phyloP scores from a whole-genome alignment of 169 alveolate genomes.

The Babesia caballi region DNA sequence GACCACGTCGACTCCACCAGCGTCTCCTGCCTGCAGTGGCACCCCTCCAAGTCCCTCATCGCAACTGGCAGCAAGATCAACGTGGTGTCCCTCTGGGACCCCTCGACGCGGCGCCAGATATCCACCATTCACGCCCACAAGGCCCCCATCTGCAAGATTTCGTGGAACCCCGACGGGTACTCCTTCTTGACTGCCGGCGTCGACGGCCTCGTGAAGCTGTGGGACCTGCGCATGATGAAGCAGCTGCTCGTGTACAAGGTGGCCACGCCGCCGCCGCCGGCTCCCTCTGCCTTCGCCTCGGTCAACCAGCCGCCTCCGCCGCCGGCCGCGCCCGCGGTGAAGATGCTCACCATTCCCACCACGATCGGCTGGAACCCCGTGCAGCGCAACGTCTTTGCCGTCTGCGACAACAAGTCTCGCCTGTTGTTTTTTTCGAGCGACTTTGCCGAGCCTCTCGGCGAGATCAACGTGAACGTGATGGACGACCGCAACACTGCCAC shows the following conservation, averaged over 20 bases:
- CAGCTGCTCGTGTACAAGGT: slow-evolving; percentile 61
- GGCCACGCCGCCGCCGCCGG: slow-evolving; percentile 17
- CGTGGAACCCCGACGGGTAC: slow-evolving; percentile 74
- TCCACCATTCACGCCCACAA: slow-evolving; percentile 83
- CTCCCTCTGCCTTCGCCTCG: slow-evolving; percentile 2
- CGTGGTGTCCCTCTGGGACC: slow-evolving; percentile 84
- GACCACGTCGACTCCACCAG: slow-evolving; percentile 73
- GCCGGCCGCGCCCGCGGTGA: not conserved
- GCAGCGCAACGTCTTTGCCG: slow-evolving; percentile 76
- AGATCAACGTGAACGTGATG: slow-evolving; percentile 53
- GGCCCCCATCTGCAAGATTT: slow-evolving; percentile 73
- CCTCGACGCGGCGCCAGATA: slow-evolving; percentile 73
- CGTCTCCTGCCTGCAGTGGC: slow-evolving; percentile 83
- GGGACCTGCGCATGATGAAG: slow-evolving; percentile 79
- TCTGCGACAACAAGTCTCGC: slow-evolving; percentile 76
- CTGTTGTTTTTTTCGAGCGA: slow-evolving; percentile 70
- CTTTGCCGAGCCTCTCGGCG: slow-evolving; percentile 62
- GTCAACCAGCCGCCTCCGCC: slow-evolving; percentile 39
- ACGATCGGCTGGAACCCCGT: slow-evolving; percentile 80
- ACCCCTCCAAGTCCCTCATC: slow-evolving; percentile 76
- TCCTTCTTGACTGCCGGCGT: slow-evolving; percentile 67
- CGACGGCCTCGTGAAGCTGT: slow-evolving; percentile 80
- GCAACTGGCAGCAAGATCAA: slow-evolving; percentile 83
- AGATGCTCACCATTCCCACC: slow-evolving; percentile 62
- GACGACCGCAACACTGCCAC: slow-evolving; percentile 71